Evolutionary conservation across 176 grass and related monocot species (phyloP), one percentile per base, ranked within the genome.

Genomic region (Microstegium vimineum): DNA sequence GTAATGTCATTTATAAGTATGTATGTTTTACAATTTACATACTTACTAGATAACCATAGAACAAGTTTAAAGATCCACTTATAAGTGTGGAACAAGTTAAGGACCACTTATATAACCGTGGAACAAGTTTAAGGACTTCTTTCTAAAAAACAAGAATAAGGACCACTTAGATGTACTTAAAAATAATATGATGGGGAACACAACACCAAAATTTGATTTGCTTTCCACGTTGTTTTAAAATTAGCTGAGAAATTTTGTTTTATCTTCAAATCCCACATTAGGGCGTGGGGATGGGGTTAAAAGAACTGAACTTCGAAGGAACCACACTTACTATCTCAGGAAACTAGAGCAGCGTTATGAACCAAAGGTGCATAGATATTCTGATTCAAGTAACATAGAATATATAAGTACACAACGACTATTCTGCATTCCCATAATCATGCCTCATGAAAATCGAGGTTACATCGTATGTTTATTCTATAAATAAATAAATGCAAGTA

Each of bases 371-470:
- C 23, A 64, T 26, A 77, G 20, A 45, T 33, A 73, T 17, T 46
- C 69, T 17, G 14, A 23, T 5, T 79, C n/a, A 51, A 41, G 8
- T 2, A 62, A 6, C 5, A 11, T 52, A 22, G 11, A 27, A 28
- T 17, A n/a, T n/a, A 33, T 33, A 32, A 45, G 5, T 77, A 64
- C 17, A 34, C 18, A 2, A 54, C 52, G 43, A 17, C 54, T 37
- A 28, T 40, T 82, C 9, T 78, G 13, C 4, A 38, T 59, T 31
- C 2, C 28, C 74, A 34, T 51, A 68, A 16, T 32, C 25, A 56
- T 17, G 66, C 40, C 87, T 41, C 62, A 34, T 26, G 62, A 79
- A 52, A 32, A 51, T 34, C 51, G 71, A 68, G 81, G 69, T 37
- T 42, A 42, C 52, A 71, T 8, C 38, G 62, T 42, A 64, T 35